These are phyloP conservation scores for Pisolithus thermaeus DNA, from an alignment of 1,284 basidiomycete species.

Conservation along the genomic window DNA sequence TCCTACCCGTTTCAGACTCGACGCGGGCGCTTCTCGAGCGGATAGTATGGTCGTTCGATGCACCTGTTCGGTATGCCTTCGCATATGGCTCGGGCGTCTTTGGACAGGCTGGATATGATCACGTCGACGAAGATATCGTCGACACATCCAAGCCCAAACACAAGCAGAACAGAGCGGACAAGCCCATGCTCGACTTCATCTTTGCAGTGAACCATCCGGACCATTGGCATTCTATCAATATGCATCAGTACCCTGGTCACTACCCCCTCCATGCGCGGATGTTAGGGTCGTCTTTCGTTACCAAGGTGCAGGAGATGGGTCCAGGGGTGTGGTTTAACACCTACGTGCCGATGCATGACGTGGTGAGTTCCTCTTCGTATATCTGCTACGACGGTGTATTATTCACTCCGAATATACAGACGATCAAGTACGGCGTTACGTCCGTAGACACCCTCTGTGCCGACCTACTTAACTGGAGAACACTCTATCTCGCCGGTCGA, in stretches of 20 bases:
- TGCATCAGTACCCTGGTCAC: slow-evolving; percentile 84
- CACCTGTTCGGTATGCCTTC: slow-evolving; percentile 88
- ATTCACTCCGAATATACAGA: slow-evolving; percentile 37
- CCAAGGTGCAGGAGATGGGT: slow-evolving; percentile 69
- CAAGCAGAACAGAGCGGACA: slow-evolving; percentile 28
- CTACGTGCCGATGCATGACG: slow-evolving; percentile 76
- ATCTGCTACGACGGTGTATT: too few species aligned
- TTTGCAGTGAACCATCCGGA: slow-evolving; percentile 88
- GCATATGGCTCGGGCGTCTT: slow-evolving; percentile 96
- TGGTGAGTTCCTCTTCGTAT: slow-evolving; percentile 49
- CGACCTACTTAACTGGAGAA: slow-evolving; percentile 90
- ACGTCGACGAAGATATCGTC: background rate
- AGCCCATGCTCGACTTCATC: slow-evolving; percentile 92
- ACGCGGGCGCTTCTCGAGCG: slow-evolving; percentile 73
- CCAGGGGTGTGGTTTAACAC: slow-evolving; percentile 97
- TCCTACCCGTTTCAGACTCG: slow-evolving; percentile 69
- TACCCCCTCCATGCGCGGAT: slow-evolving; percentile 84
- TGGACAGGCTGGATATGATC: slow-evolving; percentile 71
- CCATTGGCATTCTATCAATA: slow-evolving; percentile 94
- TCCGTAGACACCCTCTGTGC: slow-evolving; percentile 84
- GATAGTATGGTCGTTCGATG: slow-evolving; percentile 72
- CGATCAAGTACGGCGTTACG: slow-evolving; percentile 97
- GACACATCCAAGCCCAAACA: slow-evolving; percentile 7
- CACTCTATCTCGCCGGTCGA: slow-evolving; percentile 90
- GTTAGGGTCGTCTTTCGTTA: slow-evolving; percentile 75